A percentile compares a stretch with the other conserved stretches of the same genome.
Evolutionary conservation across 1,139 yeast genomes (phyloP).

Genomic region (Pichia sp.): DNA sequence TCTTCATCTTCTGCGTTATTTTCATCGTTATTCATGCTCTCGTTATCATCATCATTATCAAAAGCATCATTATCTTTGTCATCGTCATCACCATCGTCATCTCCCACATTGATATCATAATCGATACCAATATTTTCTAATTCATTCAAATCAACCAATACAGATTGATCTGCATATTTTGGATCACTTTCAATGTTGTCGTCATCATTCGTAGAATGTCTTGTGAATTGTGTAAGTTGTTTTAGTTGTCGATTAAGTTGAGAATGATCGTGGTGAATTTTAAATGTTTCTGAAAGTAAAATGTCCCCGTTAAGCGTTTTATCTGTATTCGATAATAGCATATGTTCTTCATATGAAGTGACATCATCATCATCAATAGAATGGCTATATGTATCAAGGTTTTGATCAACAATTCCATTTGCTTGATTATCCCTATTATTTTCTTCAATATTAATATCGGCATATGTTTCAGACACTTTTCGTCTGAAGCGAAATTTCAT

Average conservation of each 20-base stretch:
- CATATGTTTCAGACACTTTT: not conserved
- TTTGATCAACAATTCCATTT: not conserved
- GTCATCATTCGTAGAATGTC: slow-evolving; percentile 13
- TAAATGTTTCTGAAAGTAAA: slow-evolving; percentile 6
- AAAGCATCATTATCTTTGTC: not conserved
- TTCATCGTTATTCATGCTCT: not conserved
- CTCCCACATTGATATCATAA: slow-evolving; percentile 6
- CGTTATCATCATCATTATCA: not conserved
- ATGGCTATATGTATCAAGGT: not conserved
- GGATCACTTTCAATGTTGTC: not conserved
- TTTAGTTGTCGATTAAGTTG: slow-evolving; percentile 27
- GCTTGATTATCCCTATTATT: slow-evolving; percentile 4
- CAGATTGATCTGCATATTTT: slow-evolving; percentile 7
- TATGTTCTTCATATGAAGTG: not conserved
- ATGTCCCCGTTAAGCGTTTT: slow-evolving; percentile 1
- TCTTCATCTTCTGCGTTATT: slow-evolving; percentile 10
- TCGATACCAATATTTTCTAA: slow-evolving; percentile 9
- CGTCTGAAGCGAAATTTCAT: not conserved
- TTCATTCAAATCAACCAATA: slow-evolving; percentile 10
- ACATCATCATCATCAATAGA: not conserved
- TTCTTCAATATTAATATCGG: not conserved
- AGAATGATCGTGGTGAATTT: slow-evolving; percentile 21
- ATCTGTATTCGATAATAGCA: not conserved
- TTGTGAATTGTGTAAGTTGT: slow-evolving; percentile 20
- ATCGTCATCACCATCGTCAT: not conserved